Evolutionary conservation across 148 eudicot genomes (phyloP).

Genomic region (Persicaria tinctoria): DNA sequence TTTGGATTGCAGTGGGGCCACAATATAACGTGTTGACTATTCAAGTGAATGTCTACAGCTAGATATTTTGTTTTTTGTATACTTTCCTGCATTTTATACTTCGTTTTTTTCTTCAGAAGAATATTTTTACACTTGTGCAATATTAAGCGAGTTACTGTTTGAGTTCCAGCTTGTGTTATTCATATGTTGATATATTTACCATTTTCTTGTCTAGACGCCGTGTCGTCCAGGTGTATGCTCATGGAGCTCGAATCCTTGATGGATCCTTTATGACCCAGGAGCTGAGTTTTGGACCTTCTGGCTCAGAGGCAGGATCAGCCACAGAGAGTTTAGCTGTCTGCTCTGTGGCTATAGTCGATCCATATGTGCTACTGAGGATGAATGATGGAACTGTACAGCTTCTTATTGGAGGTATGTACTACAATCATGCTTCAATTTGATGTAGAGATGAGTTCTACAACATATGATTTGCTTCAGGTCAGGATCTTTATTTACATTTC

Average conservation of each 20-base stretch:
- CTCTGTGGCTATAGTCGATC: conserved; percentile 91
- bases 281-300: conserved; percentile 48
- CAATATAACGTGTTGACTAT: neutral
- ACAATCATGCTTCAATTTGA: conserved; percentile 2
- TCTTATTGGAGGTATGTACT: conserved; percentile 83
- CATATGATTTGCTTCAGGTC: neutral
- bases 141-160: neutral
- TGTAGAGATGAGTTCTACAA: neutral
- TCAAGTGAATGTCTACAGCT: neutral
- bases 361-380: conserved; percentile 84
- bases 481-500: neutral
- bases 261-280: conserved; percentile 96
- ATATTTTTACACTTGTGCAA: neutral
- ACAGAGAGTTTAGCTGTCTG: conserved; percentile 55
- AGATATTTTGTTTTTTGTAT: neutral
- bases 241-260: conserved; percentile 93
- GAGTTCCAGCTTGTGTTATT: neutral
- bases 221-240: conserved; percentile 86
- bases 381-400: conserved; percentile 82
- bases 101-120: neutral
- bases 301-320: conserved; percentile 51
- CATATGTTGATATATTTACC: neutral
- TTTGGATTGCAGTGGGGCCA: neutral
- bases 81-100: neutral
- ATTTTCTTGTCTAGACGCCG: conserved; percentile 49